Percentiles rank a stretch among this genome's conserved stretches.
Evolutionary conservation across 352 stramenopile genomes (phyloP).

Genomic region (Phytopythium delawarense): DNA sequence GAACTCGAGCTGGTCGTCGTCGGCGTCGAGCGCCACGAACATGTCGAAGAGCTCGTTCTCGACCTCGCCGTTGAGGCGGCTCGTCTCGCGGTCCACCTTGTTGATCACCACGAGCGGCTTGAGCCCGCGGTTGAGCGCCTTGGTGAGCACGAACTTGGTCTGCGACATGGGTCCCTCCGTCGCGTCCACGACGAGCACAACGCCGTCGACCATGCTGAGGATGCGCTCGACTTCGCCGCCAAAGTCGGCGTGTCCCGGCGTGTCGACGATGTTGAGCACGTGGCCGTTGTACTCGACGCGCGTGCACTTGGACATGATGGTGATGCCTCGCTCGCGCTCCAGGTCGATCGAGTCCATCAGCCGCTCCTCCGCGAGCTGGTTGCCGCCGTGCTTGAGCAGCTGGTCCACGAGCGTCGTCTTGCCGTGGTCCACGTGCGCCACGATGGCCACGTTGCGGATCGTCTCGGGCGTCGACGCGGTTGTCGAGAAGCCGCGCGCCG

Average conservation of each 20-base stretch:
- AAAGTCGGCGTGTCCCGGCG: slow-evolving; percentile 98
- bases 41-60: slow-evolving; percentile 98
- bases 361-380: slow-evolving; percentile 78
- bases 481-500: slow-evolving; percentile 42
- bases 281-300: slow-evolving; percentile 93
- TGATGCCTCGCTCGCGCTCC: slow-evolving; percentile 98
- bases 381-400: slow-evolving; percentile 95
- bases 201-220: slow-evolving; percentile 96
- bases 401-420: slow-evolving; percentile 99
- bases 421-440: slow-evolving; percentile 98
- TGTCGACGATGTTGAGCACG: slow-evolving; percentile 98
- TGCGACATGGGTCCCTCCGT: slow-evolving; percentile 97
- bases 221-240: slow-evolving; percentile 98
- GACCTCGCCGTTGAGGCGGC: slow-evolving; percentile 90
- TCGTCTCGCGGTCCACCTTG: slow-evolving; percentile 96
- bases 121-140: slow-evolving; percentile 91
- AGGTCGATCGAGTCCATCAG: slow-evolving; percentile 99
- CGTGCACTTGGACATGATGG: slow-evolving; percentile 99
- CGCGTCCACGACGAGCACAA: slow-evolving; percentile 97
- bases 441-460: slow-evolving; percentile 89
- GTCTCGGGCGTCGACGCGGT: slow-evolving; percentile 32
- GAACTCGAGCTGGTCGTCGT: slow-evolving; percentile 97
- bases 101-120: slow-evolving; percentile 98
- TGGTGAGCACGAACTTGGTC: slow-evolving; percentile 98
- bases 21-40: slow-evolving; percentile 92